phyloP scores from a whole-genome alignment of 805 yeast species.

The Lachancea waltii region DNA sequence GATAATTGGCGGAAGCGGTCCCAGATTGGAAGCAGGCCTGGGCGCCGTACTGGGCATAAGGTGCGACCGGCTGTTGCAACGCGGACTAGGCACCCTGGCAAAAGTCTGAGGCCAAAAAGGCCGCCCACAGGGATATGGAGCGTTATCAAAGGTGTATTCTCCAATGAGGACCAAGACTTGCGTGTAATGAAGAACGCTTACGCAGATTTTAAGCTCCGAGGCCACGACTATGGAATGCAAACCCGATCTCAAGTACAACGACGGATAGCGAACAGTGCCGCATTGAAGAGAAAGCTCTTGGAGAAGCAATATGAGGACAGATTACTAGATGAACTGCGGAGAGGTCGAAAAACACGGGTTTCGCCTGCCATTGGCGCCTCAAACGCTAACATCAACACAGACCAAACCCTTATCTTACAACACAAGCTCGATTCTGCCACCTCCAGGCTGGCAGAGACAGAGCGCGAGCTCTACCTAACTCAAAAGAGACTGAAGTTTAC shows the following conservation, averaged over 20 bases:
- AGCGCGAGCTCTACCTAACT: slow-evolving; percentile 17
- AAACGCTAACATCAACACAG: slow-evolving; percentile 12
- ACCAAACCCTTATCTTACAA: slow-evolving; percentile 16
- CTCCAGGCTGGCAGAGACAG: slow-evolving; percentile 10
- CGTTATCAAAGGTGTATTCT: slow-evolving; percentile 15
- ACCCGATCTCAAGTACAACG: slow-evolving; percentile 8
- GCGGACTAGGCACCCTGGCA: not conserved
- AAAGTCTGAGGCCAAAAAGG: not conserved
- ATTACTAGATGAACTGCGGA: slow-evolving; percentile 22
- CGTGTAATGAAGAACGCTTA: slow-evolving; percentile 19
- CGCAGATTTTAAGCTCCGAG: slow-evolving; percentile 8
- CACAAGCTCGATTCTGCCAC: slow-evolving; percentile 14
- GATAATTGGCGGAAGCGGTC: slow-evolving; percentile 9
- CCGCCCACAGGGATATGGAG: slow-evolving; percentile 6
- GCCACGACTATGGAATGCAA: not conserved
- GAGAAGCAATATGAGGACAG: slow-evolving; percentile 27
- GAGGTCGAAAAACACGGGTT: slow-evolving; percentile 14
- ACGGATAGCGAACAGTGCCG: slow-evolving; percentile 24
- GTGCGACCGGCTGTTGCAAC: not conserved
- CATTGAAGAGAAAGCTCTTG: slow-evolving; percentile 23
- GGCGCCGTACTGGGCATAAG: slow-evolving; percentile 2
- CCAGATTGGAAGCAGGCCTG: not conserved
- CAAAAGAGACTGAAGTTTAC: slow-evolving; percentile 27
- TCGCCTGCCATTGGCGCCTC: too few species aligned
- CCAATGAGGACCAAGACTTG: slow-evolving; percentile 19